Evolutionary conservation across 2,329 filamentous ascomycete genomes (phyloP), one percentile per base, ranked within the genome.

Genomic region (Phialophora tarda): DNA sequence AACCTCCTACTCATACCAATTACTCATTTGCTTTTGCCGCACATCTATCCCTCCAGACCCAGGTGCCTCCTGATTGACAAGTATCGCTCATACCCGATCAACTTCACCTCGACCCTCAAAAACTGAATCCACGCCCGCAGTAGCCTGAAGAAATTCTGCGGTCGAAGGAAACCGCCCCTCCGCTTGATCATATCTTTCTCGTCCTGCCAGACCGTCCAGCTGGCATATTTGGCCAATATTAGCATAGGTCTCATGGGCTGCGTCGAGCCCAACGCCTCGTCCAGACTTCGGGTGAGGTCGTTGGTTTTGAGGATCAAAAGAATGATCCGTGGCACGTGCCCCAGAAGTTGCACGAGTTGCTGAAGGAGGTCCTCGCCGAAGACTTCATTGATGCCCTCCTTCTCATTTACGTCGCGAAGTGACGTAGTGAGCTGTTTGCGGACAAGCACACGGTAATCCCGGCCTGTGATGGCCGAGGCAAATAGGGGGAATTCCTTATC

Each of bases 301-400:
- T 99, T 99, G 2, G 95, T 99, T 81, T 99, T 99, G 69, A 99
- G 84, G 71, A 99, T 98, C 30, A 99, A 83, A 12, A 99, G 84
- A 62, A 99, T 97, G 71, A 99, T 92, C 53, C 93, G 84, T 0
- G 95, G 95, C 6, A 99, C 93, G 73, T 92, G 88, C 56, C 92
- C 92, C 4, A 99, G 86, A 71, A 99, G 83, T 71, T 93, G 89
- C 7, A 99, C 92, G 6, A 99, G 84, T 73, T 97, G 90, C 68
- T 91, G 91, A 44, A 99, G 84, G 76, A 99, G 86, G 10, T 94
- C 94, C 63, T 97, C 92, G 56, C 93, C 91, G 65, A 99, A 82
- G 0, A 92, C 91, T 58, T 88, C 86, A 60, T 90, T 89, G 77
- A 99, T 96, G n/a, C 86, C 86, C 73, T 95, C 88, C 79, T 96